Evolutionary conservation across 768 basidiomycete species (phyloP), one percentile per base, ranked within the genome.

Genomic region (Mycena haematopus): DNA sequence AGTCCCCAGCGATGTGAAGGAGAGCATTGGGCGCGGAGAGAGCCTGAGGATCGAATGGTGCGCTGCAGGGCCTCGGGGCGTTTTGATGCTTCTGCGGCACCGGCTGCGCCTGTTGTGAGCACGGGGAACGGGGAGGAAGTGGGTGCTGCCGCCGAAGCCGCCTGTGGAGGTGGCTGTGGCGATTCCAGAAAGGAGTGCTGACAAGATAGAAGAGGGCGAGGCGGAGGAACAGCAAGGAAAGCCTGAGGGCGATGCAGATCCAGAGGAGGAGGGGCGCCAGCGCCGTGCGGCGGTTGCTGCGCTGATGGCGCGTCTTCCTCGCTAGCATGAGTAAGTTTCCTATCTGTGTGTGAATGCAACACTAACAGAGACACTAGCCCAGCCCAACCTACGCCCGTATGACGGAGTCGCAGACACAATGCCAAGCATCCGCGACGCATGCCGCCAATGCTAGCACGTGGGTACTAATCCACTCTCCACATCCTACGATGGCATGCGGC

Each of bases 31-130:
- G 6, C 86, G 86, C 58, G 65, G 85, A 3, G 90, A 86, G 6
- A 93, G 92, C 59, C 76, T 99, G 95, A 89, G 78, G 96, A 97
- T 62, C 86, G 96, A 38, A 97, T 99, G 95, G 95, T 31, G 94
- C 95, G 3, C 78, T 98, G 38, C 92, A 95, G 73, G 93, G 91
- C 9, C 87, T 82, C 47, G 91, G 92, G 17, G 93, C 80, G 11
- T 93, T 96, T n/a, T 70, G 92, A 91, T 17, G 82, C 78, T 1
- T 82, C 88, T 1, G 82, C 86, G 9, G 71, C 83, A 6, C 75
- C 81, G 8, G 84, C 90, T 1, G 84, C 86, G 60, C 87, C 89
- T 6, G 77, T 83, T 0, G 72, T 80, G 29, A 88, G 89, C 70
- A 89, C 87, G 67, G 66, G 66, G 24, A n/a, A n/a, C n/a, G n/a